phyloP scores from a whole-genome alignment of 306 rosid species.

The Prunus padus region DNA sequence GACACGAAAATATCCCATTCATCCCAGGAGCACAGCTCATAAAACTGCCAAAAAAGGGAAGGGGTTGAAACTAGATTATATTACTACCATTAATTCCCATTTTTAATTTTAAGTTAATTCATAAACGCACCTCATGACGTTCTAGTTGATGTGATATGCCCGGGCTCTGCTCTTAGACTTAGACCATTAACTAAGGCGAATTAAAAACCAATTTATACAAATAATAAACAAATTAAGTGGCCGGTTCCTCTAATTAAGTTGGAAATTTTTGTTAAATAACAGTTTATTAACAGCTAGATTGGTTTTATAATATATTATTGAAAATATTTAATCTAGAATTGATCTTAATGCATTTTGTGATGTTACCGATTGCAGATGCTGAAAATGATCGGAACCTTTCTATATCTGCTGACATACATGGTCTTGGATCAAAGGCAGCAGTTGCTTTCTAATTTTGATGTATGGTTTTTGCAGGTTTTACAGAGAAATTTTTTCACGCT shows the following conservation, averaged over 20 bases:
- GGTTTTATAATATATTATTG: background rate
- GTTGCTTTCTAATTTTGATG: too few species aligned
- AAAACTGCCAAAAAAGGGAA: background rate
- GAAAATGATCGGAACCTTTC: background rate
- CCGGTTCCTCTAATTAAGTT: background rate
- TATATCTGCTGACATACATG: too few species aligned
- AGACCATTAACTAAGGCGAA: background rate
- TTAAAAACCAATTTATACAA: background rate
- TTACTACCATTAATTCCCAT: background rate
- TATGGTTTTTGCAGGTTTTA: too few species aligned
- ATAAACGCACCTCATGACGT: slow-evolving; percentile 16
- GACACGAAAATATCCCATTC: too few species aligned
- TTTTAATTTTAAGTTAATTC: background rate
- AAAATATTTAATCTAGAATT: background rate
- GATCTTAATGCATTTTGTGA: background rate
- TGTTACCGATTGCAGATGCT: background rate
- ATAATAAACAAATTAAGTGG: background rate
- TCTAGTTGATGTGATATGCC: background rate
- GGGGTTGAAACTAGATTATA: background rate
- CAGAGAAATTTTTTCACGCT: too few species aligned
- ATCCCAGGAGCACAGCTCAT: too few species aligned
- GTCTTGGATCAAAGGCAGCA: too few species aligned
- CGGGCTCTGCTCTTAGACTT: background rate
- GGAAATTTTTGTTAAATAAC: background rate
- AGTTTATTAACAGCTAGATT: background rate